Conservation (phyloP, 129 eudicot species). For the Artemisia argyi region DNA sequence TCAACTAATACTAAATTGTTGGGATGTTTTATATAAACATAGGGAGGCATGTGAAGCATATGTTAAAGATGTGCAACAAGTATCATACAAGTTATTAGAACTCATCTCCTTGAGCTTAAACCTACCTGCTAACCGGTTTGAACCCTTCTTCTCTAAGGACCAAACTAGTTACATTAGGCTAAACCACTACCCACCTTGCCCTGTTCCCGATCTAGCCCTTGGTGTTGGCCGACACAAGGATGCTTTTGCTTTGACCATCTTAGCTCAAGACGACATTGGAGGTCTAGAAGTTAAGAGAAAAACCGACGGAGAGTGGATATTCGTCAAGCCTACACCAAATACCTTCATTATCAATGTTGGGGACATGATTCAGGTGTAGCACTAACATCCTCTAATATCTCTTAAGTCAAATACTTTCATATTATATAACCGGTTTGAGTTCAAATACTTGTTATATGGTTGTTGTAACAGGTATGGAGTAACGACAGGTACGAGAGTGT, state of each 20-base stretch:
- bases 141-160: conserved; percentile 40
- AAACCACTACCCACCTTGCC: conserved; percentile 64
- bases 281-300: conserved; percentile 73
- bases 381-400: neutral
- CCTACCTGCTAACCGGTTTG: conserved; percentile 35
- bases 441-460: neutral
- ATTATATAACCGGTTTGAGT: neutral
- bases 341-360: conserved; percentile 67
- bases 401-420: too few relatives aligned
- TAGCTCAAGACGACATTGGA: conserved; percentile 71
- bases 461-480: conserved; percentile 50
- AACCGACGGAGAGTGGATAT: conserved; percentile 66
- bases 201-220: conserved; percentile 55
- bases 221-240: conserved; percentile 83
- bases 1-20: too few relatives aligned
- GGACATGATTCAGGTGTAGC: conserved; percentile 68
- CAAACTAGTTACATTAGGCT: conserved; percentile 45
- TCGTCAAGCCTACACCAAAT: conserved; percentile 52
- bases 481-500: conserved; percentile 75
- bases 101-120: conserved; percentile 54
- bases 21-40: neutral
- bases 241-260: conserved; percentile 56
- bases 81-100: conserved; percentile 43
- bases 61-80: conserved; percentile 41
- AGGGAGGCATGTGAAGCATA: conserved; percentile 52